Conservation (phyloP, 495 filamentous ascomycete genomes). For the Podospora anserina region DNA sequence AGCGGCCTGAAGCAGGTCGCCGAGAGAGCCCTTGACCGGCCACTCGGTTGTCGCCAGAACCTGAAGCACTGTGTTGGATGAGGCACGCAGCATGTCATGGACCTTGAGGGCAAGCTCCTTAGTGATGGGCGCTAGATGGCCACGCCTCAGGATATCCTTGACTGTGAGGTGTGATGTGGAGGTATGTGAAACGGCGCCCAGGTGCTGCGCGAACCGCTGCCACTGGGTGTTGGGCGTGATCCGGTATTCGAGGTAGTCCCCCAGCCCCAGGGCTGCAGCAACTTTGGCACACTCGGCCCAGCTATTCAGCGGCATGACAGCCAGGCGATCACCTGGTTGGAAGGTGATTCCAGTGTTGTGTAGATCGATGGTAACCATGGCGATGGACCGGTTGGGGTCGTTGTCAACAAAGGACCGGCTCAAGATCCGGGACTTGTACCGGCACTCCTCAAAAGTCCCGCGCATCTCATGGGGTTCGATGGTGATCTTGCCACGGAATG, state of each 20-base stretch:
- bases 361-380: slow-evolving; percentile 45
- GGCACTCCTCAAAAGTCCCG: slow-evolving; percentile 51
- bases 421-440: slow-evolving; percentile 43
- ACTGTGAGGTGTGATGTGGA: slow-evolving; percentile 36
- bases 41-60: slow-evolving; percentile 48
- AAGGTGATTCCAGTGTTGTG: slow-evolving; percentile 49
- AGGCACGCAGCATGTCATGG: slow-evolving; percentile 43
- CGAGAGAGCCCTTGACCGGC: slow-evolving; percentile 47
- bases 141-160: slow-evolving; percentile 47
- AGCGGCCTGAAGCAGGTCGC: slow-evolving; percentile 45
- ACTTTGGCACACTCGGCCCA: slow-evolving; percentile 50
- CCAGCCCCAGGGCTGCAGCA: slow-evolving; percentile 44
- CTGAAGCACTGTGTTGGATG: slow-evolving; percentile 46
- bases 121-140: slow-evolving; percentile 48
- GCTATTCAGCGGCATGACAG: slow-evolving; percentile 50
- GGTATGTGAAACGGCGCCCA: slow-evolving; percentile 38
- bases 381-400: slow-evolving; percentile 44
- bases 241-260: slow-evolving; percentile 36
- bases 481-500: slow-evolving; percentile 39
- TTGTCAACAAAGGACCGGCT: slow-evolving; percentile 42
- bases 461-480: slow-evolving; percentile 51
- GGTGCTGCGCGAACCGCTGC: slow-evolving; percentile 45
- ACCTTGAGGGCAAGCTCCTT: slow-evolving; percentile 46
- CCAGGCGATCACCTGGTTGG: slow-evolving; percentile 48
- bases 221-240: slow-evolving; percentile 36